Evolutionary conservation across 2,329 filamentous ascomycete genomes (phyloP), one percentile per base, ranked within the genome.

Genomic region (Lithohypha guttulata): DNA sequence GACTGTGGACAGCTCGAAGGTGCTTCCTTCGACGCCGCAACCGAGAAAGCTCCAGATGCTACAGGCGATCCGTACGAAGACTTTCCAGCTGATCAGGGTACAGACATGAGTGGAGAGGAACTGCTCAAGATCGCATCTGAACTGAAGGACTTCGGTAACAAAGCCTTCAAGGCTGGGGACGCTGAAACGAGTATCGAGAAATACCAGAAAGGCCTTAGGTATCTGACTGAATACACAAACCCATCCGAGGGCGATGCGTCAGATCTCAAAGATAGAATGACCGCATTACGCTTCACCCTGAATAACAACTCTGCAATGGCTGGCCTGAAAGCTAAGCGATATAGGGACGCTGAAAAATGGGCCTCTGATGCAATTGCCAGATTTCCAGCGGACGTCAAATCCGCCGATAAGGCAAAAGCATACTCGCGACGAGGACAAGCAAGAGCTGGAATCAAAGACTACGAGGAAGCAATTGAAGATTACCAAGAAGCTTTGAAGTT

Each of bases 1-100:
- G 79, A 93, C 68, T 95, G 87, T 59, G 91, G 91, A 48, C 79
- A 95, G 68, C 77, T 96, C 39, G 72, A 71, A 0, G 83, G 77
- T 15, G 74, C 78, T 8, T 81, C 76, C 29, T 81, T 82, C 49
- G 68, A 76, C 15, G 66, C 74, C 41, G 76, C 77, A 48, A 75
- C 75, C 38, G 71, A 77, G 53, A 84, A 82, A 63, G 63, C 69
- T 23, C 72, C 84, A 41, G 89, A 96, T 58, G 68, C 75, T 38
- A 84, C 83, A 10, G 91, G 91, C 47, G 91, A 98, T 65, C 73
- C 78, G 4, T 95, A 93, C 64, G 89, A 96, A 66, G 91, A 96
- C 59, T 96, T 83, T 64, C 91, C 91, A 22, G 86, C 95, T 58
- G 91, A 98, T 64, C 46, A 69, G 46, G 66, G 71, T 33, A 64